phyloP scores from a whole-genome alignment of 495 filamentous ascomycete species.

The Filosporella fistucella region DNA sequence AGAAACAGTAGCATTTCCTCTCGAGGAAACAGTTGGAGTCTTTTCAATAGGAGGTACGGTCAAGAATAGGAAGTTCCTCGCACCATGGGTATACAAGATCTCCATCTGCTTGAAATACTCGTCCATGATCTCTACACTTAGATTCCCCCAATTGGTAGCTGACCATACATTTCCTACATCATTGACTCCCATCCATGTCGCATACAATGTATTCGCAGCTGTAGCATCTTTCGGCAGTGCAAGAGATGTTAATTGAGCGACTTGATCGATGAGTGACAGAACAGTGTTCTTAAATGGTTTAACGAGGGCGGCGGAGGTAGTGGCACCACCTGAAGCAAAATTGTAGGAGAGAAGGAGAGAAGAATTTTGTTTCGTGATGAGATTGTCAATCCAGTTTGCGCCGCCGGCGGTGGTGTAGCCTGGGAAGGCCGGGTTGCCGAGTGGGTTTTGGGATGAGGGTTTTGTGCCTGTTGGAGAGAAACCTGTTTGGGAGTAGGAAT shows the following conservation, averaged over 20 bases:
- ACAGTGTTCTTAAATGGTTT: slow-evolving; percentile 40
- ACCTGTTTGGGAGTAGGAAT: slow-evolving; percentile 59
- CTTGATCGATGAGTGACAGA: slow-evolving; percentile 53
- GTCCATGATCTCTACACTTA: slow-evolving; percentile 25
- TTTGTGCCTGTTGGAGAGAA: slow-evolving; percentile 58
- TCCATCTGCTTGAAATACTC: slow-evolving; percentile 31
- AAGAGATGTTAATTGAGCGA: slow-evolving; percentile 30
- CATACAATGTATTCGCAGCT: slow-evolving; percentile 53
- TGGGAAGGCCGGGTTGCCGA: slow-evolving; percentile 67
- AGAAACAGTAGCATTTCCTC: background rate
- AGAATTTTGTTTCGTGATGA: slow-evolving; percentile 55
- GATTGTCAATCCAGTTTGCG: slow-evolving; percentile 64
- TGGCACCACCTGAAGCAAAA: slow-evolving; percentile 63
- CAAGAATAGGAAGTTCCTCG: slow-evolving; percentile 39
- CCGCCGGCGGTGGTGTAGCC: slow-evolving; percentile 52
- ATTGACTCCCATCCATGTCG: slow-evolving; percentile 73
- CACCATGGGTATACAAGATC: slow-evolving; percentile 33
- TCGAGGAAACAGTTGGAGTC: slow-evolving; percentile 22
- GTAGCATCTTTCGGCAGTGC: slow-evolving; percentile 26
- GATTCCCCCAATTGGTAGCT: slow-evolving; percentile 6
- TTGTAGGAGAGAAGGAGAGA: slow-evolving; percentile 57
- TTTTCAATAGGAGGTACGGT: slow-evolving; percentile 43
- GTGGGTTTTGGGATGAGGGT: slow-evolving; percentile 57
- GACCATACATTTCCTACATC: slow-evolving; percentile 63
- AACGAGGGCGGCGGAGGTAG: slow-evolving; percentile 55